phyloP scores from a whole-genome alignment of 2,329 filamentous ascomycete genomes.

The Fusarium praegraminearum region DNA sequence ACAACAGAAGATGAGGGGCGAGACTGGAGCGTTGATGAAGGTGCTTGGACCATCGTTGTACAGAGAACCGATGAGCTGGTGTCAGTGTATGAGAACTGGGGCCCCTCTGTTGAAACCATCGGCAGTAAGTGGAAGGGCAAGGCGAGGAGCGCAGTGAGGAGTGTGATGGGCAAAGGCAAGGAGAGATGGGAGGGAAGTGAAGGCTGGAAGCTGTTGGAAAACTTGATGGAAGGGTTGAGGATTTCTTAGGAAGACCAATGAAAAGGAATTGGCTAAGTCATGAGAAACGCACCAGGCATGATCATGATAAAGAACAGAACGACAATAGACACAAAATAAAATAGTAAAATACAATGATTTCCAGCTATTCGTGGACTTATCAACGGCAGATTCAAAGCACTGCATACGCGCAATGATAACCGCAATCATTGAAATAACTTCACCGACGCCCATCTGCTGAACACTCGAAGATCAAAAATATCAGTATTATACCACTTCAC shows the following conservation, averaged over 20 bases:
- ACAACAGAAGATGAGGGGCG: slow-evolving; percentile 48
- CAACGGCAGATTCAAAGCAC: background rate
- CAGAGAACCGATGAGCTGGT: slow-evolving; percentile 84
- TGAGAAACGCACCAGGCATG: slow-evolving; percentile 15
- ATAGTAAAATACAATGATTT: background rate
- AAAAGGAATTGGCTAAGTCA: slow-evolving; percentile 13
- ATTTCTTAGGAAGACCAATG: slow-evolving; percentile 28
- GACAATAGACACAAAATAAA: background rate
- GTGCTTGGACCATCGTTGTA: slow-evolving; percentile 79
- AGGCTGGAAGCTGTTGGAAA: slow-evolving; percentile 73
- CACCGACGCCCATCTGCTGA: background rate
- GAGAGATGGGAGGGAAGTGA: slow-evolving; percentile 83
- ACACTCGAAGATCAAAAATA: background rate
- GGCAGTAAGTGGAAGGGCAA: slow-evolving; percentile 90
- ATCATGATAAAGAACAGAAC: slow-evolving; percentile 17
- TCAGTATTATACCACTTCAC: background rate
- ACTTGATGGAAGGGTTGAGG: slow-evolving; percentile 67
- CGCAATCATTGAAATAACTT: background rate
- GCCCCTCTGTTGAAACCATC: slow-evolving; percentile 72
- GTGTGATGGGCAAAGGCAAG: slow-evolving; percentile 84
- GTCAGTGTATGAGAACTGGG: slow-evolving; percentile 84
- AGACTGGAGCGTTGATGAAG: slow-evolving; percentile 65
- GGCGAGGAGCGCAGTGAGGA: slow-evolving; percentile 84
- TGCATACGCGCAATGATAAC: background rate
- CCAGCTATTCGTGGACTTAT: background rate